These are phyloP conservation scores for Omphalotus olearius DNA, from an alignment of 1,284 basidiomycete genomes.

Conservation along the genomic window DNA sequence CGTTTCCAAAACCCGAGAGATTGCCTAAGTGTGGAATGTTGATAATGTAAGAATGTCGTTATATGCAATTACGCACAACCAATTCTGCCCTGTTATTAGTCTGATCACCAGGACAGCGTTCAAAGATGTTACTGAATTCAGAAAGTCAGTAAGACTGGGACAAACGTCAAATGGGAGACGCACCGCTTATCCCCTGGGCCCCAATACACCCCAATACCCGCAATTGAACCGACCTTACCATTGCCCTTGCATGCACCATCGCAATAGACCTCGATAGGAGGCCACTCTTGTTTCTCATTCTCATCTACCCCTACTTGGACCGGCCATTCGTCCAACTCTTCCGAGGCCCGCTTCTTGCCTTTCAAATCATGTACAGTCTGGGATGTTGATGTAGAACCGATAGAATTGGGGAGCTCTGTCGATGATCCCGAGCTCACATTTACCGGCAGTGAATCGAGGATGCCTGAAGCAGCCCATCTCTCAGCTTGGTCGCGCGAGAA, in stretches of 20 bases:
- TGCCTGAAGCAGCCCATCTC: constrained; percentile 9
- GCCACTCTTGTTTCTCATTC: neutral
- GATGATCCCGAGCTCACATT: no score
- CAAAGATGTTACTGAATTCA: constrained; percentile 46
- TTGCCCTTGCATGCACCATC: constrained; percentile 66
- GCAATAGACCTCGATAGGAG: constrained; percentile 44
- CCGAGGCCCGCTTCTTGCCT: constrained; percentile 10
- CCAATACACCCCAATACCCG: constrained; percentile 63
- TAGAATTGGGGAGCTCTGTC: no score
- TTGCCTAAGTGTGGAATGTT: constrained; percentile 36
- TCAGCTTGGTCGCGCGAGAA: constrained; percentile 37
- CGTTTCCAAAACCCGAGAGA: constrained; percentile 54
- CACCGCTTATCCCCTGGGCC: constrained; percentile 44
- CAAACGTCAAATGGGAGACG: constrained; percentile 1
- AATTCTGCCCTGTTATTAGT: constrained; percentile 75
- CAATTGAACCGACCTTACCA: constrained; percentile 41
- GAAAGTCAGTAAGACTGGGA: neutral
- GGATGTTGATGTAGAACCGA: no score
- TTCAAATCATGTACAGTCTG: neutral
- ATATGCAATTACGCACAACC: constrained; percentile 37
- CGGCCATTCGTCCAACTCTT: neutral
- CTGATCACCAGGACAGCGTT: constrained; percentile 62
- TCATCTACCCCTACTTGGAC: neutral
- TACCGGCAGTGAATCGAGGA: no score
- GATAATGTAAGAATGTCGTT: neutral